Evolutionary conservation across 2,329 filamentous ascomycete species (phyloP).

Genomic region (Neofusicoccum parvum): DNA sequence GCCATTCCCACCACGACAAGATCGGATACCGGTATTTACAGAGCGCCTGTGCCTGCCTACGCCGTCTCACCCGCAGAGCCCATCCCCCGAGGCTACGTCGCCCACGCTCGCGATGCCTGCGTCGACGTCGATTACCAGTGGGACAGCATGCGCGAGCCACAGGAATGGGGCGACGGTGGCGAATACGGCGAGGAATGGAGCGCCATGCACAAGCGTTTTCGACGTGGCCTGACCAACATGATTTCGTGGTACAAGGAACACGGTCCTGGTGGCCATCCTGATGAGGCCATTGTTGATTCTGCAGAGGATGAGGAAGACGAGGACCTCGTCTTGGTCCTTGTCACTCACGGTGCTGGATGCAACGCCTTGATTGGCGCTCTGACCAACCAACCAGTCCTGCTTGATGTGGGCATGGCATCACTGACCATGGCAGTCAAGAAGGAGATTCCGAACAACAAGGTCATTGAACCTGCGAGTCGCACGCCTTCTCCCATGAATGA

Average conservation of each 20-base stretch:
- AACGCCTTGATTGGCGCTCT: conserved; percentile 93
- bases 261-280: conserved; percentile 42
- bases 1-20: conserved; percentile 30
- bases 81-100: conserved; percentile 85
- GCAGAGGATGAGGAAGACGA: conserved; percentile 54
- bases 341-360: conserved; percentile 94
- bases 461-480: conserved; percentile 16
- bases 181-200: conserved; percentile 93
- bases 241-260: conserved; percentile 77
- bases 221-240: conserved; percentile 75
- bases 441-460: conserved; percentile 31
- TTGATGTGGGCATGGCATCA: conserved; percentile 88
- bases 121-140: conserved; percentile 89
- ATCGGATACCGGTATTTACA: conserved; percentile 54
- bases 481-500: conserved; percentile 32
- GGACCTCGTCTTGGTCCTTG: conserved; percentile 76
- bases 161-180: conserved; percentile 86
- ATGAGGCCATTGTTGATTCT: conserved; percentile 31
- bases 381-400: conserved; percentile 85
- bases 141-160: conserved; percentile 82
- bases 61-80: conserved; percentile 77
- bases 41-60: conserved; percentile 77
- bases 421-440: conserved; percentile 73
- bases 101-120: conserved; percentile 86
- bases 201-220: conserved; percentile 88